Percentiles rank a stretch among this genome's conserved stretches.
phyloP scores from a whole-genome alignment of 2,329 filamentous ascomycete species.

The Stagonosporopsis rhizophila region DNA sequence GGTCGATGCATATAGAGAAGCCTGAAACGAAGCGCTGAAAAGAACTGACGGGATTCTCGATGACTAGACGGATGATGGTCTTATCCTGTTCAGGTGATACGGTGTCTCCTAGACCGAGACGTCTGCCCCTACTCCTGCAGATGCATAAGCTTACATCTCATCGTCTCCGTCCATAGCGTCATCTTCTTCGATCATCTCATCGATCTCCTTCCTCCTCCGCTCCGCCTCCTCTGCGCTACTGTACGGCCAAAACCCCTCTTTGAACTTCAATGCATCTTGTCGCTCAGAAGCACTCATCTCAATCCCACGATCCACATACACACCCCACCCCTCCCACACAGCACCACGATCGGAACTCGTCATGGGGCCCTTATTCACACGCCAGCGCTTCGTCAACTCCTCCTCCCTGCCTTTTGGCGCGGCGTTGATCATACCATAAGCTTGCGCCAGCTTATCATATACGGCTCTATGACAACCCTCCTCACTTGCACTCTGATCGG shows the following conservation, averaged over 20 bases:
- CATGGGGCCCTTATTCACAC: slow-evolving; percentile 30
- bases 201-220: slow-evolving; percentile 26
- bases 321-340: slow-evolving; percentile 46
- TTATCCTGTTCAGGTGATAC: neutral
- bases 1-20: slow-evolving; percentile 44
- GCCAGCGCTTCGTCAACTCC: slow-evolving; percentile 44
- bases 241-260: neutral
- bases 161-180: slow-evolving; percentile 5
- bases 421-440: slow-evolving; percentile 26
- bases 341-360: slow-evolving; percentile 29
- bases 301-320: slow-evolving; percentile 27
- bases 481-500: neutral
- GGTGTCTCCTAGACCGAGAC: neutral
- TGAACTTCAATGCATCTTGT: slow-evolving; percentile 1
- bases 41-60: neutral
- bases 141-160: neutral
- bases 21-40: neutral
- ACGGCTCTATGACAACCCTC: slow-evolving; percentile 23
- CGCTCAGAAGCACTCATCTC: slow-evolving; percentile 32
- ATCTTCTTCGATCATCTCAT: slow-evolving; percentile 28
- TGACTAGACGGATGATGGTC: neutral
- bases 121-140: neutral
- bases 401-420: slow-evolving; percentile 25
- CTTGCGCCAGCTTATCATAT: slow-evolving; percentile 31
- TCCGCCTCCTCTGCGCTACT: slow-evolving; percentile 11